Evolutionary conservation across 352 stramenopile species (phyloP).

Genomic region (Phytophthora ramorum): DNA sequence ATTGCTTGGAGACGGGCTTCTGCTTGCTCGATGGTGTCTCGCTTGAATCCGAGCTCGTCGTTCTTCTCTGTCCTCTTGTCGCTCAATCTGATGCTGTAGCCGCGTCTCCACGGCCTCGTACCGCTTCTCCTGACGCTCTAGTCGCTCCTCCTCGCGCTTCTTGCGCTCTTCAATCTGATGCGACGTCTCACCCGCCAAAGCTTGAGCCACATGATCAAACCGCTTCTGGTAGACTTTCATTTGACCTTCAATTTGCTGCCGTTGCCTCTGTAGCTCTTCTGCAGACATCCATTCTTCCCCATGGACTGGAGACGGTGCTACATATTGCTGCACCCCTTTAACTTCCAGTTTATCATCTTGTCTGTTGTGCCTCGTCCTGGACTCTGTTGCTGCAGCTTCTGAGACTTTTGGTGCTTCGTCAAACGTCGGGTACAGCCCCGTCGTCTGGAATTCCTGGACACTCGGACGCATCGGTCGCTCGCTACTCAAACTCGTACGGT

Average conservation of each 20-base stretch:
- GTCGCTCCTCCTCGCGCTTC: slow-evolving; percentile 53
- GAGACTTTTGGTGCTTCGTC: slow-evolving; percentile 7
- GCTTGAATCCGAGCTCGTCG: slow-evolving; percentile 36
- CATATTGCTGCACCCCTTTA: not conserved
- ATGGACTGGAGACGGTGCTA: not conserved
- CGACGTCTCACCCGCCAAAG: slow-evolving; percentile 64
- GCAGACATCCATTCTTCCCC: slow-evolving; percentile 19
- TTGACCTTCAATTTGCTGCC: slow-evolving; percentile 46
- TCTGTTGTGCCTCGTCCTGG: not conserved
- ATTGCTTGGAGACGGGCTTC: slow-evolving; percentile 42
- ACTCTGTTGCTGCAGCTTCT: slow-evolving; percentile 1
- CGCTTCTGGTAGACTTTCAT: slow-evolving; percentile 51
- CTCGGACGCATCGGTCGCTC: slow-evolving; percentile 16
- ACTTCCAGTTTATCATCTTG: slow-evolving; percentile 1
- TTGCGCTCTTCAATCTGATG: slow-evolving; percentile 69
- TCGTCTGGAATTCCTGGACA: slow-evolving; percentile 6
- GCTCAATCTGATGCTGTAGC: slow-evolving; percentile 61
- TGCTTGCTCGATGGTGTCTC: slow-evolving; percentile 44
- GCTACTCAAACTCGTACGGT: not conserved
- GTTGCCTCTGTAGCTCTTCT: slow-evolving; percentile 34
- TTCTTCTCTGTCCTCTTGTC: slow-evolving; percentile 52
- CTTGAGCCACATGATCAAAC: slow-evolving; percentile 68
- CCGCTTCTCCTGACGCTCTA: slow-evolving; percentile 58
- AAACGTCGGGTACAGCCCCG: slow-evolving; percentile 41
- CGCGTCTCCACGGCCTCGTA: slow-evolving; percentile 50